Conservation (phyloP, 2,329 filamentous ascomycete genomes). For the Mycosphaerella sp. region DNA sequence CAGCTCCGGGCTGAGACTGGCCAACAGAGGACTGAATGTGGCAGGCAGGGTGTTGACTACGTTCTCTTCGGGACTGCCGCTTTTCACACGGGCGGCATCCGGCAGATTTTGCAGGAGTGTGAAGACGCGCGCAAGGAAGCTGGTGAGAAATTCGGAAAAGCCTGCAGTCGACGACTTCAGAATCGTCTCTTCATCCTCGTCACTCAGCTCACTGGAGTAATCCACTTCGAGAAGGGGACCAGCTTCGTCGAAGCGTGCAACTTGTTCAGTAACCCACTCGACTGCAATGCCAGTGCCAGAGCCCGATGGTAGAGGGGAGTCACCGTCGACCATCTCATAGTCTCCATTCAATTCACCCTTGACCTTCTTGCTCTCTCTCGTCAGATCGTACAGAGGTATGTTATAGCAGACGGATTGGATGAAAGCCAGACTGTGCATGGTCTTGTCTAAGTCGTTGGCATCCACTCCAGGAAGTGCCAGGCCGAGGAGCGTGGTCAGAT, state of each 20-base stretch:
- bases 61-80: constrained; percentile 90
- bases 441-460: constrained; percentile 96
- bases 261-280: constrained; percentile 89
- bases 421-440: constrained; percentile 86
- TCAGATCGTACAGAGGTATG: constrained; percentile 82
- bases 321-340: constrained; percentile 28
- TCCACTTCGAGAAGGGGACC: constrained; percentile 79
- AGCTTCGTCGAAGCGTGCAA: constrained; percentile 86
- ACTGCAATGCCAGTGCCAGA: constrained; percentile 58
- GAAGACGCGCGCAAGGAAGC: constrained; percentile 89
- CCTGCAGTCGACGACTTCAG: constrained; percentile 89
- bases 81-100: constrained; percentile 78
- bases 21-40: constrained; percentile 82
- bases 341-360: constrained; percentile 31
- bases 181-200: constrained; percentile 81
- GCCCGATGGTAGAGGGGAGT: constrained; percentile 17
- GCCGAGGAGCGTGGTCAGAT: constrained; percentile 89
- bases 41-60: constrained; percentile 93
- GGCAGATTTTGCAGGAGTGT: constrained; percentile 92
- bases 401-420: constrained; percentile 95
- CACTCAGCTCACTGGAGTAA: constrained; percentile 72
- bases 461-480: constrained; percentile 92
- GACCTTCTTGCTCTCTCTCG: constrained; percentile 48
- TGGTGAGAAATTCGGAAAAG: constrained; percentile 85
- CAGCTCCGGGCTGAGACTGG: constrained; percentile 83